These are phyloP conservation scores for Backusella sp. DNA, from an alignment of 192 early-diverging fungal genomes.

Conservation along the genomic window DNA sequence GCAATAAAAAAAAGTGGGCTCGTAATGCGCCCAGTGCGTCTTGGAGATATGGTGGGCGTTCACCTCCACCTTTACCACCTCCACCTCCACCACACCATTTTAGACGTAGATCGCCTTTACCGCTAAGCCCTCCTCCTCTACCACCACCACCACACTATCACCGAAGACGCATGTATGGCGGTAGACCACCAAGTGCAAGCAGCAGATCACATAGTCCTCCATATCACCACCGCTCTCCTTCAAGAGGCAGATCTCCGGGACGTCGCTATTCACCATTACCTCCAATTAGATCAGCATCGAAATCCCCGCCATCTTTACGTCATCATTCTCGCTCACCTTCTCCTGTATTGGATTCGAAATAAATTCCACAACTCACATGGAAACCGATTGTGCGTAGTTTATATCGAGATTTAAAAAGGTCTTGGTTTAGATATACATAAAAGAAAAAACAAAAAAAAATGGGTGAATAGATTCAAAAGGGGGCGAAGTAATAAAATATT, in stretches of 20 bases:
- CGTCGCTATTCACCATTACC: neutral
- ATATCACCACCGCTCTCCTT: constrained; percentile 1
- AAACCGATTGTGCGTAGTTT: neutral
- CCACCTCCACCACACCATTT: constrained; percentile 11
- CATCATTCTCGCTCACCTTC: constrained; percentile 7
- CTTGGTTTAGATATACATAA: too few relatives aligned
- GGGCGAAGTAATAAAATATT: too few relatives aligned
- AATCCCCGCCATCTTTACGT: constrained; percentile 1
- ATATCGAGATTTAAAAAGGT: neutral
- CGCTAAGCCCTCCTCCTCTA: neutral
- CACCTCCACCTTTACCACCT: constrained; percentile 34
- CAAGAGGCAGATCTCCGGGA: constrained; percentile 2
- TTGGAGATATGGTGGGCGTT: constrained; percentile 75
- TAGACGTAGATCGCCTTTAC: neutral
- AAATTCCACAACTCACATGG: neutral
- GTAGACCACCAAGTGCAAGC: neutral
- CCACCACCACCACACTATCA: neutral
- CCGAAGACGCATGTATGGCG: neutral
- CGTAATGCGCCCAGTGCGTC: constrained; percentile 77
- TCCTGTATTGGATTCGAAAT: constrained; percentile 1
- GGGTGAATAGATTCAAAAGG: too few relatives aligned
- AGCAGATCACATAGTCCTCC: constrained; percentile 12
- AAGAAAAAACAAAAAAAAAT: too few relatives aligned
- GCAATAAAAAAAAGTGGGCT: constrained; percentile 4
- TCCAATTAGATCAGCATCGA: constrained; percentile 1